Conservation (phyloP, 306 rosid genomes). For the Rubus parviflorus region DNA sequence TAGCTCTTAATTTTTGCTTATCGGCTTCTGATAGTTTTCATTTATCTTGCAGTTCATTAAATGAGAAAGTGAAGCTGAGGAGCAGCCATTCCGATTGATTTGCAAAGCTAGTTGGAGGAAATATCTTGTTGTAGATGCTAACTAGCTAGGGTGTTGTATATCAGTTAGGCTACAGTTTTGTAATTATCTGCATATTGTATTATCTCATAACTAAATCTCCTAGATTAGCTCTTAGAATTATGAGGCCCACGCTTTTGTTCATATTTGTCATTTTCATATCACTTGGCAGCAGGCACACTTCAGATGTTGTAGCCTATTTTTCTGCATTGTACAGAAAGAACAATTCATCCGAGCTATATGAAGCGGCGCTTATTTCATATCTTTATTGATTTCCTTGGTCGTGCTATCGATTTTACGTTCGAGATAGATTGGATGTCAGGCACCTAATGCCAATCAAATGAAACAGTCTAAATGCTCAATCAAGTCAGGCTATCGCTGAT, state of each 20-base stretch:
- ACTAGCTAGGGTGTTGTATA: background rate
- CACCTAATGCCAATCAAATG: background rate
- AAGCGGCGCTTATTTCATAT: background rate
- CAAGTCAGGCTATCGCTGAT: background rate
- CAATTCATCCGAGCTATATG: background rate
- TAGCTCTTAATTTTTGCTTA: background rate
- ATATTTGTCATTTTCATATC: background rate
- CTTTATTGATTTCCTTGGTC: background rate
- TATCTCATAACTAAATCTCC: background rate
- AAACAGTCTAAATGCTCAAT: background rate
- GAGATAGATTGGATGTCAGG: background rate
- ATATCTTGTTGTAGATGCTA: conserved; percentile 5
- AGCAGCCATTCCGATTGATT: background rate
- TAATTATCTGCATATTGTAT: background rate
- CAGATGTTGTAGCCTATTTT: background rate
- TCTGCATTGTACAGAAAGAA: background rate
- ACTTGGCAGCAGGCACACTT: background rate
- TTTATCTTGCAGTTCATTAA: conserved; percentile 27
- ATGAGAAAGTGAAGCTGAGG: conserved; percentile 18
- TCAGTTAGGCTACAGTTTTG: background rate
- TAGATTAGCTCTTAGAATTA: background rate
- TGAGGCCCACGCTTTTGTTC: background rate
- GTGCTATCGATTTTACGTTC: background rate
- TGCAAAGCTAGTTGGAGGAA: conserved; percentile 9
- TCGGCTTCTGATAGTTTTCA: conserved; percentile 13